phyloP scores from a whole-genome alignment of 2,329 filamentous ascomycete genomes.

The Calonectria leucothoes region DNA sequence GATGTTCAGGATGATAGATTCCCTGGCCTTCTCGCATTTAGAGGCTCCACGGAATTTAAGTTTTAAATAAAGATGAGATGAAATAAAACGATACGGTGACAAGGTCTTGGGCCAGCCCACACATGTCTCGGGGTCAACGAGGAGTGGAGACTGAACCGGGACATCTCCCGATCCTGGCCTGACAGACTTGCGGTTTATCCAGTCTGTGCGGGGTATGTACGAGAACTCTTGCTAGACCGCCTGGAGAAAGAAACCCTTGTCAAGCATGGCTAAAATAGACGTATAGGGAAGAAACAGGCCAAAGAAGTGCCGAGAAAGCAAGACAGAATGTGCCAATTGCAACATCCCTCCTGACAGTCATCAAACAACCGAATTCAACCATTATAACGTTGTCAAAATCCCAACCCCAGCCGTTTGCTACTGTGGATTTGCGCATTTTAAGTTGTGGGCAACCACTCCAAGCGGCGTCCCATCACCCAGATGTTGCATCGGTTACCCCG shows the following conservation, averaged over 20 bases:
- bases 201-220: constrained; percentile 39
- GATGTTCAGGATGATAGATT: constrained; percentile 34
- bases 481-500: background rate
- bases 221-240: constrained; percentile 36
- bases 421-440: background rate
- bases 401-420: background rate
- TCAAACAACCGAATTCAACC: background rate
- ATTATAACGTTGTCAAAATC: background rate
- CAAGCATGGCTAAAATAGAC: background rate
- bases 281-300: constrained; percentile 26
- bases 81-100: constrained; percentile 26
- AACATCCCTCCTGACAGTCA: background rate
- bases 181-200: constrained; percentile 36
- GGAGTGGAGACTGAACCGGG: constrained; percentile 36
- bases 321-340: constrained; percentile 26
- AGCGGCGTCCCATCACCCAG: background rate
- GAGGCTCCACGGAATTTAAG: constrained; percentile 35
- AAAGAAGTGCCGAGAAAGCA: constrained; percentile 10
- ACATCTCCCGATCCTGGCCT: constrained; percentile 38
- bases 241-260: constrained; percentile 35
- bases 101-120: constrained; percentile 34
- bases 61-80: constrained; percentile 25
- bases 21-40: too few relatives aligned
- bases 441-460: background rate
- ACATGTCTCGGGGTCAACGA: constrained; percentile 37